Percentiles rank a stretch among this genome's conserved stretches.
These are phyloP conservation scores for Alternaria postmessia DNA, from an alignment of 2,329 filamentous ascomycete genomes.

Conservation along the genomic window DNA sequence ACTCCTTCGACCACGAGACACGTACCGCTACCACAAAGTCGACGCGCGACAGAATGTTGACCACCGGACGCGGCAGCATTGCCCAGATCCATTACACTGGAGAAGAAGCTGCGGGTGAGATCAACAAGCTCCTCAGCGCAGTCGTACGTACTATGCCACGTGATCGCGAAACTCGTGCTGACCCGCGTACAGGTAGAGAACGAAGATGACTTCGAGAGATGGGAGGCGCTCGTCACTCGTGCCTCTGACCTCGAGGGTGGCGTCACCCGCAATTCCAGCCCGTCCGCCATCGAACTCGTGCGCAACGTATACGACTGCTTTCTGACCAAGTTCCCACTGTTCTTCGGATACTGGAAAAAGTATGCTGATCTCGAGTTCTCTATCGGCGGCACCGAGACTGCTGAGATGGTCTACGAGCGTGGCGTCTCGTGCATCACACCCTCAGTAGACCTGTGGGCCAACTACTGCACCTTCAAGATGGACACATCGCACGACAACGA, in stretches of 20 bases:
- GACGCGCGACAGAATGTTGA: conserved; percentile 35
- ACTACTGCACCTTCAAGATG: conserved; percentile 97
- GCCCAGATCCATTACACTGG: conserved; percentile 43
- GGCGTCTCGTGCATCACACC: conserved; percentile 91
- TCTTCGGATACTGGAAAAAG: conserved; percentile 99
- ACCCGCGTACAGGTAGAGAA: conserved; percentile 64
- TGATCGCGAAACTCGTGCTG: conserved; percentile 12
- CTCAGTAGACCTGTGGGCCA: conserved; percentile 95
- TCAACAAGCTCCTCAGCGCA: conserved; percentile 79
- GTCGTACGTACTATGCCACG: conserved; percentile 67
- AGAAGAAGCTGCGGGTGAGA: conserved; percentile 60
- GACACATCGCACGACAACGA: conserved; percentile 95
- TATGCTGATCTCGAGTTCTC: conserved; percentile 98
- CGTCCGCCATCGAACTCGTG: conserved; percentile 86
- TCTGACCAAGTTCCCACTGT: conserved; percentile 89
- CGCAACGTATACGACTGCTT: conserved; percentile 92
- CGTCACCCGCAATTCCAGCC: conserved; percentile 94
- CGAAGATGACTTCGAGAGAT: conserved; percentile 89
- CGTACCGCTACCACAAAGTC: neutral
- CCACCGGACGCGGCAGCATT: conserved; percentile 42
- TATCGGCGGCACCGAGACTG: conserved; percentile 94
- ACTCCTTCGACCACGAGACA: conserved; percentile 10
- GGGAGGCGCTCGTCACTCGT: conserved; percentile 89
- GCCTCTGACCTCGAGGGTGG: conserved; percentile 89
- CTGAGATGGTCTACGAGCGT: conserved; percentile 97